A percentile compares a stretch with the other conserved stretches of the same genome.
Conservation (phyloP, 345 rosid genomes). For the Linum tenue region DNA sequence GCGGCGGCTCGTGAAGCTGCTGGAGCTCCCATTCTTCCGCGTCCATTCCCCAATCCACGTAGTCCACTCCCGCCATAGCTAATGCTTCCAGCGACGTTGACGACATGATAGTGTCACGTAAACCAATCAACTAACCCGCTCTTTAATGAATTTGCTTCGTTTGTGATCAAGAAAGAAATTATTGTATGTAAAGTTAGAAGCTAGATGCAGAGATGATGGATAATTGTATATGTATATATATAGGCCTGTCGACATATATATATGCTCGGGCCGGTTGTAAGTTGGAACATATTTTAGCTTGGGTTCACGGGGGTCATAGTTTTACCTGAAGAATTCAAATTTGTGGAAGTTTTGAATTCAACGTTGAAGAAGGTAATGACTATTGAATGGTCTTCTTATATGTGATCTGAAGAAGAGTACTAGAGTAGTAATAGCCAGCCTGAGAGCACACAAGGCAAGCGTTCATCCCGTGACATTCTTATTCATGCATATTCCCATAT, state of each 20-base stretch:
- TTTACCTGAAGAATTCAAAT: neutral
- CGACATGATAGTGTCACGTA: too few relatives aligned
- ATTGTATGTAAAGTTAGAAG: too few relatives aligned
- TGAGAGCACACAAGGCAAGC: neutral
- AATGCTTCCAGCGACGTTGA: neutral
- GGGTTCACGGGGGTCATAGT: neutral
- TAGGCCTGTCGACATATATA: too few relatives aligned
- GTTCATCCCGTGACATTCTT: neutral
- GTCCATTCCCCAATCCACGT: neutral
- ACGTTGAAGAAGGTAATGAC: too few relatives aligned
- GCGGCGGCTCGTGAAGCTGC: neutral
- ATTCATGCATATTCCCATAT: neutral
- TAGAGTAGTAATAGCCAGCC: too few relatives aligned
- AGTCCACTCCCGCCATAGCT: constrained; percentile 6
- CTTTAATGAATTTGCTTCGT: too few relatives aligned
- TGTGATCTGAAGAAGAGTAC: neutral
- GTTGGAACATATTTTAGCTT: too few relatives aligned
- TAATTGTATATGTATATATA: too few relatives aligned
- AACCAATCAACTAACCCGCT: too few relatives aligned
- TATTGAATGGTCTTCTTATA: too few relatives aligned
- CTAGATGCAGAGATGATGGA: neutral
- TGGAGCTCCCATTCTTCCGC: neutral
- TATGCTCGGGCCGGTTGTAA: neutral
- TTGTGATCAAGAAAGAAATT: too few relatives aligned
- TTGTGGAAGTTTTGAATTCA: neutral